Base-by-base conservation (phyloP, 129 eudicot genomes). In the Centella asiatica region DNA sequence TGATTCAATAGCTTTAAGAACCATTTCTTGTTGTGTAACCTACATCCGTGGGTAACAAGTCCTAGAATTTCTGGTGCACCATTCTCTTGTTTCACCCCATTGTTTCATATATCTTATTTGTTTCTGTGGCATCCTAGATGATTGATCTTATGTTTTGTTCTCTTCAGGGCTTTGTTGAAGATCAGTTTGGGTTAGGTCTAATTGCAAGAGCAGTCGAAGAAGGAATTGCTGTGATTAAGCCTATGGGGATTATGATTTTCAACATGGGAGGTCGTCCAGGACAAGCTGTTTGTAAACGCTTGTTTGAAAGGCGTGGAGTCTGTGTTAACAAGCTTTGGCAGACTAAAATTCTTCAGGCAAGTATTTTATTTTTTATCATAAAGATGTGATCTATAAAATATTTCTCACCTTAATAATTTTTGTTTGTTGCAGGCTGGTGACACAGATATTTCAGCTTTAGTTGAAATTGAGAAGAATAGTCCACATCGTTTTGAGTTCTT, bases 181-280 rank as follows among this genome's bases (percentile, higher is more conserved):
- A 92, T 67, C 98, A 92, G 75, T 92, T 92, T 87, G 98, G 98
- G 63, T 53, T 92, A 47, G 98, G 98, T 44, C 71, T 92, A 11
- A 92, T 92, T 69, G 98, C 98, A 13, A 77, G 98, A 78, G 98
- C 98, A 45, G 95, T 92, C 65, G 98, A 92, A 80, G 98, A 92
- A 79, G 96, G 98, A 37, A 92, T 92, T 73, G 70, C 84, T 67
- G 90, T 87, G 28, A 87, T 92, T 40, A 92, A 92, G 75, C 98
- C 98, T 44, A 76, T 83, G 79, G 98, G 98, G 28, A 81, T 92
- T 60, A 87, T 92, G 98, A 87, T 92, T 44, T 92, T 92, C 68
- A 92, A 92, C 72, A 92, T 92, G 98, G 98, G 98, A 72, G 98
- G 98, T 50, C 86, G 98, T 64, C 98, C 98, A 42, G 98, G 98